phyloP scores from a whole-genome alignment of 1,284 basidiomycete species.

The Laetiporus sulphureus region DNA sequence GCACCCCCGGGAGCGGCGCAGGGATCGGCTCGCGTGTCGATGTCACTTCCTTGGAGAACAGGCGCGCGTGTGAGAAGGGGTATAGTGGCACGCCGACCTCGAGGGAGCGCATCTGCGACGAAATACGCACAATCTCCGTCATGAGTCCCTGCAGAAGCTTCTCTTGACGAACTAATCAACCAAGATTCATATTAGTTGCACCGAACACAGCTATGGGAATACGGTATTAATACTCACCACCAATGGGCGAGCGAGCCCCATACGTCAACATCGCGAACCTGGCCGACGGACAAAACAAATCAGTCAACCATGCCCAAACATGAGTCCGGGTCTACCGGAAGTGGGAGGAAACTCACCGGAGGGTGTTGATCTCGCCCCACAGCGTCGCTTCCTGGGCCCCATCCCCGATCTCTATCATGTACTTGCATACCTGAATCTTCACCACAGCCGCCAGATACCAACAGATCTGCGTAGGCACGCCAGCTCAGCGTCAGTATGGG shows the following conservation, averaged over 20 bases:
- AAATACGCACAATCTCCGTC: slow-evolving; percentile 77
- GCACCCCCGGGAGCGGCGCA: slow-evolving; percentile 28
- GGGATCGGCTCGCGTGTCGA: slow-evolving; percentile 16
- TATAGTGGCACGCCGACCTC: slow-evolving; percentile 73
- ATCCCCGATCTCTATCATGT: slow-evolving; percentile 73
- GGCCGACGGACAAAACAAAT: too few relatives aligned
- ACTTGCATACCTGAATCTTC: slow-evolving; percentile 76
- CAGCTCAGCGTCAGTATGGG: slow-evolving; percentile 5
- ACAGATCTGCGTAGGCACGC: slow-evolving; percentile 56
- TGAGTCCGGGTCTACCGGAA: too few relatives aligned
- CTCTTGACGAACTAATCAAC: slow-evolving; percentile 74
- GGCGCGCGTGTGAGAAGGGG: slow-evolving; percentile 63
- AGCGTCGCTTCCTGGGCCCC: slow-evolving; percentile 61
- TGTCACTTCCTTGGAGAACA: slow-evolving; percentile 39
- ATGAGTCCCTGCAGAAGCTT: slow-evolving; percentile 74
- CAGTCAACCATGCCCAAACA: too few relatives aligned
- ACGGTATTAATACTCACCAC: slow-evolving; percentile 69
- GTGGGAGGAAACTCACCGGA: slow-evolving; percentile 43
- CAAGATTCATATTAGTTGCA: too few relatives aligned
- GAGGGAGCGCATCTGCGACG: slow-evolving; percentile 67
- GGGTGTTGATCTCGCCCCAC: slow-evolving; percentile 79
- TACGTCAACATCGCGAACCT: slow-evolving; percentile 79
- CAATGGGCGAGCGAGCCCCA: slow-evolving; percentile 72
- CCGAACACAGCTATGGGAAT: too few relatives aligned
- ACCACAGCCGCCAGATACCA: slow-evolving; percentile 85